Conservation (phyloP, 2,329 filamentous ascomycete genomes). For the Colletotrichum filicis region DNA sequence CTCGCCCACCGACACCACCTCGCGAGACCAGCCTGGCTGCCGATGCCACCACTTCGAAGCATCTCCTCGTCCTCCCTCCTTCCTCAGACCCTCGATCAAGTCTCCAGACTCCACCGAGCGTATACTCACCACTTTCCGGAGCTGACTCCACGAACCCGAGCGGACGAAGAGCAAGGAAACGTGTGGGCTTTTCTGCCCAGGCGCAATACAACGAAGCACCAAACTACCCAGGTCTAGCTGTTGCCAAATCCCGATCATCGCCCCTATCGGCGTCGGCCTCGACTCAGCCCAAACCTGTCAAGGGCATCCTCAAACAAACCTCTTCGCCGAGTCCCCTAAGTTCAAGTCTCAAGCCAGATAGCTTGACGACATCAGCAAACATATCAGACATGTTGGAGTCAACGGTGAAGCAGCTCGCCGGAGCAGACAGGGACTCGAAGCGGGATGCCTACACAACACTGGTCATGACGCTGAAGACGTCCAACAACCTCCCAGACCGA, state of each 20-base stretch:
- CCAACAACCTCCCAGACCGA: constrained; percentile 82
- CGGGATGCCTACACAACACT: constrained; percentile 90
- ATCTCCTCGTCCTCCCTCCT: constrained; percentile 48
- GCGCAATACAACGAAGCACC: constrained; percentile 68
- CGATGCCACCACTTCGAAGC: constrained; percentile 47
- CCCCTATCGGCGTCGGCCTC: constrained; percentile 53
- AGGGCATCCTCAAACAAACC: constrained; percentile 83
- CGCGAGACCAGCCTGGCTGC: constrained; percentile 59
- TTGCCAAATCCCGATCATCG: constrained; percentile 51
- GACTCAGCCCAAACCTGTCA: constrained; percentile 58
- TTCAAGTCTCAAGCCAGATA: constrained; percentile 48
- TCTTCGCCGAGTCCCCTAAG: constrained; percentile 59
- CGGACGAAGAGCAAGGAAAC: constrained; percentile 60
- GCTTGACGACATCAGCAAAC: constrained; percentile 56
- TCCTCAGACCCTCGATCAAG: constrained; percentile 51
- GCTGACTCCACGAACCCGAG: constrained; percentile 54
- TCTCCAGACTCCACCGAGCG: constrained; percentile 64
- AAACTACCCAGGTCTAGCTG: constrained; percentile 52
- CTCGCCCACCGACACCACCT: constrained; percentile 76
- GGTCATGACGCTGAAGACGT: constrained; percentile 79
- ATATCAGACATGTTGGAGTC: constrained; percentile 88
- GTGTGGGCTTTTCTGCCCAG: constrained; percentile 66
- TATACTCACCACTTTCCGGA: constrained; percentile 55
- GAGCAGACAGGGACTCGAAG: constrained; percentile 76
- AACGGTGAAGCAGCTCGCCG: constrained; percentile 82